Percentiles rank a stretch among this genome's conserved stretches.
Conservation (phyloP, 2,329 filamentous ascomycete species). For the Tolypocladium tundrense region DNA sequence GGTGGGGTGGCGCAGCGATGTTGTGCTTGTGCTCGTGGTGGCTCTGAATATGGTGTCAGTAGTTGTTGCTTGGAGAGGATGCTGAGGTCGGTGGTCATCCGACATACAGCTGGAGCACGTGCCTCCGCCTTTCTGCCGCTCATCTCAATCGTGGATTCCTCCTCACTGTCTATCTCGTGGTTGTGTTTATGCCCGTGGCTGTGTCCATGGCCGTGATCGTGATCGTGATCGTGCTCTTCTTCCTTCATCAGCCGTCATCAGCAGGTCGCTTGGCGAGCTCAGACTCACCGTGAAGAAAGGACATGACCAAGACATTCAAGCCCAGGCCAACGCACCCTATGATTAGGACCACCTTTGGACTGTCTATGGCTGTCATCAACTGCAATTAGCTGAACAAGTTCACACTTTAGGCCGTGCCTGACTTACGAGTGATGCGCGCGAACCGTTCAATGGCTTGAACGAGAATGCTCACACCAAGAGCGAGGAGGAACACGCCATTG, state of each 20-base stretch:
- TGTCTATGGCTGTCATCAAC: constrained; percentile 42
- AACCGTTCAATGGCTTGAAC: constrained; percentile 66
- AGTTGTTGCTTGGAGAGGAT: neutral
- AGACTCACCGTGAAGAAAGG: constrained; percentile 52
- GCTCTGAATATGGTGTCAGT: neutral
- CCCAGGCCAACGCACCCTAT: constrained; percentile 57
- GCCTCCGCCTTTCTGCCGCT: neutral
- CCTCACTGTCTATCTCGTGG: constrained; percentile 8
- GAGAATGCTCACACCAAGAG: constrained; percentile 61
- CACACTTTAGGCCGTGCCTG: neutral
- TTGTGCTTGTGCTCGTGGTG: constrained; percentile 43
- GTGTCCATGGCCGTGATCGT: constrained; percentile 7
- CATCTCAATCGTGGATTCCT: constrained; percentile 4
- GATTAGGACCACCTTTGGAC: constrained; percentile 57
- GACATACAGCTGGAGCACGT: neutral
- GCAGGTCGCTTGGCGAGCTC: neutral
- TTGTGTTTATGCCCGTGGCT: constrained; percentile 11
- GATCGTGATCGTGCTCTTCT: constrained; percentile 25
- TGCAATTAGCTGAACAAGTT: constrained; percentile 4
- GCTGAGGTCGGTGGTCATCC: neutral
- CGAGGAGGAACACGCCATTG: constrained; percentile 66
- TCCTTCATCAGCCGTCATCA: neutral
- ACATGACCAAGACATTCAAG: constrained; percentile 56
- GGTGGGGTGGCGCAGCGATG: constrained; percentile 16
- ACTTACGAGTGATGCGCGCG: constrained; percentile 41